phyloP scores from a whole-genome alignment of 1,284 basidiomycete species.

The Pterulicium gracile region DNA sequence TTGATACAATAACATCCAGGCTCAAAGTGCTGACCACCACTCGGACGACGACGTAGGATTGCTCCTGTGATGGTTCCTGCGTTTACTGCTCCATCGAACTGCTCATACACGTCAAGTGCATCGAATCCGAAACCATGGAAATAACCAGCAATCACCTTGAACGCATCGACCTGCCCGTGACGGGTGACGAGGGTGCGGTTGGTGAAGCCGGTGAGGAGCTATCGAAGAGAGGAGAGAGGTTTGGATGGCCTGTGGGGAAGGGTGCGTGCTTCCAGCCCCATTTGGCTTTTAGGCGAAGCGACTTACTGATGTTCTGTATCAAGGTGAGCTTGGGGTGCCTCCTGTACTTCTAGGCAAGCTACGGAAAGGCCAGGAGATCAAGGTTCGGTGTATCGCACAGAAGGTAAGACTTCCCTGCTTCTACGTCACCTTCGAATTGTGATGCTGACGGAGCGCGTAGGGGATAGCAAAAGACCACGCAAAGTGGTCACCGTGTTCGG shows the following conservation, averaged over 20 bases:
- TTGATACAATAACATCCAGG: constrained; percentile 3
- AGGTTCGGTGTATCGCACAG: constrained; percentile 81
- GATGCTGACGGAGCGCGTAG: constrained; percentile 30
- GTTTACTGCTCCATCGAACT: constrained; percentile 75
- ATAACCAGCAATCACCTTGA: constrained; percentile 75
- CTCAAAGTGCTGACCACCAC: constrained; percentile 6
- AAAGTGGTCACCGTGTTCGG: constrained; percentile 97
- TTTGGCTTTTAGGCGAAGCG: constrained; percentile 4
- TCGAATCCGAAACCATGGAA: constrained; percentile 63
- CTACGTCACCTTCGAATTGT: constrained; percentile 3
- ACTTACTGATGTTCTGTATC: constrained; percentile 2
- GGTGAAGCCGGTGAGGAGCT: constrained; percentile 57
- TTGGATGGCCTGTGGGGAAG: constrained; percentile 85
- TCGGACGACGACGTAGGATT: too few relatives aligned
- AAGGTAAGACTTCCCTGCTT: constrained; percentile 47
- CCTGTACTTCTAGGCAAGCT: constrained; percentile 90
- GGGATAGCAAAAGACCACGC: constrained; percentile 98
- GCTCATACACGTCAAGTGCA: constrained; percentile 60
- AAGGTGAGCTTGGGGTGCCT: constrained; percentile 48
- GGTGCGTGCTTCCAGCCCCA: constrained; percentile 30
- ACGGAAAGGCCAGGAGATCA: constrained; percentile 88
- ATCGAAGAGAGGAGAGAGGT: constrained; percentile 60
- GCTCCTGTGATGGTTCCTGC: constrained; percentile 72
- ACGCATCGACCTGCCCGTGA: constrained; percentile 29
- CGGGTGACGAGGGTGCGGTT: constrained; percentile 19